These are phyloP conservation scores for Pseudopithomyces chartarum DNA, from an alignment of 2,329 filamentous ascomycete genomes.

Conservation along the genomic window DNA sequence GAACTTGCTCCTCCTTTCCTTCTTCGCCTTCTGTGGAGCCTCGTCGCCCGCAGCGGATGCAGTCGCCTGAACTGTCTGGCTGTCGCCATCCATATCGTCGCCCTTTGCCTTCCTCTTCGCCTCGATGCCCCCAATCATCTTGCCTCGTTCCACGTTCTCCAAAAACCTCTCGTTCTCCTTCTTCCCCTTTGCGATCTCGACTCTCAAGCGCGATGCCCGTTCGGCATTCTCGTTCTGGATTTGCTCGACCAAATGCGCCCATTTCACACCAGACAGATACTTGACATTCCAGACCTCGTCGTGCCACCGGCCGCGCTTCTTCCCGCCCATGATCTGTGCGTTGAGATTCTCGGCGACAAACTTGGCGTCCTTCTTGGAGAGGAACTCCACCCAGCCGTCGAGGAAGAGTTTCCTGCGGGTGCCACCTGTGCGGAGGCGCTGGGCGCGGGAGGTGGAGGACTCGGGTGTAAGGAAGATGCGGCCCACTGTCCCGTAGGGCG, in stretches of 20 bases:
- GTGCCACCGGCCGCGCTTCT: constrained; percentile 81
- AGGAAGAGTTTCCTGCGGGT: constrained; percentile 84
- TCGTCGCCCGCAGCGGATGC: constrained; percentile 51
- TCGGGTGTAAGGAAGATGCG: constrained; percentile 81
- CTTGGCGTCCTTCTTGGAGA: constrained; percentile 76
- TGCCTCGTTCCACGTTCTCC: constrained; percentile 76
- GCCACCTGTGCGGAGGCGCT: constrained; percentile 72
- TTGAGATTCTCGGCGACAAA: constrained; percentile 77
- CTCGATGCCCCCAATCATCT: constrained; percentile 71
- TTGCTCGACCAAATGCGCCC: constrained; percentile 73
- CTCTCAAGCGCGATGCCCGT: constrained; percentile 73
- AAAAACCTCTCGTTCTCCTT: constrained; percentile 84
- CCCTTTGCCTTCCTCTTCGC: constrained; percentile 60
- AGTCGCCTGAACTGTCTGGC: constrained; percentile 19
- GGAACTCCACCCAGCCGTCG: constrained; percentile 87
- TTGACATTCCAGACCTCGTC: constrained; percentile 87
- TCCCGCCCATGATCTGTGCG: constrained; percentile 77
- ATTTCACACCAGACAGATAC: constrained; percentile 84
- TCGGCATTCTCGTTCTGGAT: constrained; percentile 83
- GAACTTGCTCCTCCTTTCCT: constrained; percentile 58
- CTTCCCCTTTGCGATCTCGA: constrained; percentile 75
- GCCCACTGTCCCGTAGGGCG: constrained; percentile 75
- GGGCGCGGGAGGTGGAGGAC: constrained; percentile 67
- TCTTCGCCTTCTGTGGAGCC: constrained; percentile 31
- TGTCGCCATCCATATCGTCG: constrained; percentile 25